Evolutionary conservation across 2,329 filamentous ascomycete genomes (phyloP), one percentile per base, ranked within the genome.

Genomic region (Fusarium sterilihyphosum): DNA sequence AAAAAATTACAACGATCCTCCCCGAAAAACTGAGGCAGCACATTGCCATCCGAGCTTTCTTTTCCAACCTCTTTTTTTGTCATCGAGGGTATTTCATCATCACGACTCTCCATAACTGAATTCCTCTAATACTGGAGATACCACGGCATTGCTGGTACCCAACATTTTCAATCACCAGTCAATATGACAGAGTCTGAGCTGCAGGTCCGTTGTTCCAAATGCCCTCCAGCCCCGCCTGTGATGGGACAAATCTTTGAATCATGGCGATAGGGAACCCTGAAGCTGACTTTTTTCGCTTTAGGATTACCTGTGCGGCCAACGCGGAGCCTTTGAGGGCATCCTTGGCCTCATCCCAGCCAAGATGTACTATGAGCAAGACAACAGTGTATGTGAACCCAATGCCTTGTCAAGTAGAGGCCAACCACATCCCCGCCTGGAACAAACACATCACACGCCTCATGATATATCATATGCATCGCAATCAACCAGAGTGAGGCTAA

Each of bases 321-420:
- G 93, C 74, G 90, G 94, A 84, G 93, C 94, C 74, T 97, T 98
- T 80, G 93, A 97, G 84, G 94, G 94, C 52, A 86, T 98, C 59
- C 86, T 98, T 82, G 96, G 94, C 66, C 87, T 98, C 73, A 97
- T 97, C 67, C 94, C 95, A 46, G 94, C 94, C 70, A 95, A 96
- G 84, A 91, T 94, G 78, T 98, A 98, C 84, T 98, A 97, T 78
- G 94, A 92, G 64, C 91, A 95, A 82, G 94, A 97, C 81, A 93
- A 89, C 72, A 94, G 89, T 83, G 94, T 96, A 92, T 78, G 93
- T 91, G 65, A 59, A 74, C 58, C 65, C 59, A 56, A 67, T 67
- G 22, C 46, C 41, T 46, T 16, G 20, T 24, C 38, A 40, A 56
- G 38, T 24, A 29, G 53, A 47, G 57, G 67, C 46, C 44, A 54